Percentiles rank a stretch among this genome's conserved stretches.
These are phyloP conservation scores for Nemophila menziesii DNA, from an alignment of 257 asterid species.

Conservation along the genomic window DNA sequence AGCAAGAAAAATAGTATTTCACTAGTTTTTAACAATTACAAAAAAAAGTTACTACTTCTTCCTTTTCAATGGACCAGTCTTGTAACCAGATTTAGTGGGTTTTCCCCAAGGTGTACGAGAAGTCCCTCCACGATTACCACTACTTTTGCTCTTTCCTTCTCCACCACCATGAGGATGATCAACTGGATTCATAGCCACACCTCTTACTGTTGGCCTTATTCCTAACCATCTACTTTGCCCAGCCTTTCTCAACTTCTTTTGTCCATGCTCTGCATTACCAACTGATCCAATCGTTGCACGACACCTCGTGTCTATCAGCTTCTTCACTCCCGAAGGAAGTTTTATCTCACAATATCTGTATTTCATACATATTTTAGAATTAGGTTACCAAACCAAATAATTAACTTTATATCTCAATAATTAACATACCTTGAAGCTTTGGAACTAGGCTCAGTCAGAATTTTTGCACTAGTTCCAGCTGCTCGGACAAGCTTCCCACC, in stretches of 20 bases:
- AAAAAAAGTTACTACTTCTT: conserved; percentile 21
- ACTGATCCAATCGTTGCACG: conserved; percentile 54
- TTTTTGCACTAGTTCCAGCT: conserved; percentile 58
- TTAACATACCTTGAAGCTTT: conserved; percentile 46
- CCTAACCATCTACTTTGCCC: conserved; percentile 82
- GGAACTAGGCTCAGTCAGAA: conserved; percentile 56
- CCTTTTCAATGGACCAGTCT: conserved; percentile 61
- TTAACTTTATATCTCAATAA: no score
- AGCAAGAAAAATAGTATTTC: not conserved
- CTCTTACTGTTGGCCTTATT: conserved; percentile 64
- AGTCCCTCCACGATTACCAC: conserved; percentile 54
- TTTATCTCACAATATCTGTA: conserved; percentile 60
- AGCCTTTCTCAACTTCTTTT: conserved; percentile 69
- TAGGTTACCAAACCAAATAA: no score
- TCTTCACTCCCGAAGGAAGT: conserved; percentile 66
- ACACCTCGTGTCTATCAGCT: conserved; percentile 50
- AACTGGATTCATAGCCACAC: conserved; percentile 86
- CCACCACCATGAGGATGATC: conserved; percentile 96
- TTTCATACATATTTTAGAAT: no score
- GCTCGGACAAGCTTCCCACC: conserved; percentile 70
- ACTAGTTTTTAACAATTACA: not conserved
- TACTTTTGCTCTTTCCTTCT: conserved; percentile 87
- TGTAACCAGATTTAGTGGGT: conserved; percentile 79
- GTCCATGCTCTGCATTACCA: conserved; percentile 44
- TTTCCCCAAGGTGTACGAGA: conserved; percentile 81